These are phyloP conservation scores for Corallochytrium limacisporum DNA, from an alignment of 78 protist species.

Conservation along the genomic window DNA sequence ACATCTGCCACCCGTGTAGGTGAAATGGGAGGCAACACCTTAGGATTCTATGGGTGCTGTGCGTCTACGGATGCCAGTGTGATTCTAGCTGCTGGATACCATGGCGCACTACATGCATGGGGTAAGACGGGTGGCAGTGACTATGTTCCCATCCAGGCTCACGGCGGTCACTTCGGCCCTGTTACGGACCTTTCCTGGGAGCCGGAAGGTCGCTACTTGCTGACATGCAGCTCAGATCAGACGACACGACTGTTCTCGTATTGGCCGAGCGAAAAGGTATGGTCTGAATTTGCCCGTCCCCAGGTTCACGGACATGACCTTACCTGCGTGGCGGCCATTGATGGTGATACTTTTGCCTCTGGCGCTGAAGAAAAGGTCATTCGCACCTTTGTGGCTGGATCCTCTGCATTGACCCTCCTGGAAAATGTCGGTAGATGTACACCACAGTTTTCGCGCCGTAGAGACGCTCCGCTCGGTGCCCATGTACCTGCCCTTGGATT, in stretches of 20 bases:
- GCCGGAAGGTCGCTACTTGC: background rate
- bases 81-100: background rate
- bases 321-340: too few relatives aligned
- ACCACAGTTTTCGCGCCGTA: background rate
- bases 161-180: conserved; percentile 1
- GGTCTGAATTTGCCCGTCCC: conserved; percentile 11
- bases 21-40: background rate
- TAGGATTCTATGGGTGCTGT: background rate
- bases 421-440: background rate
- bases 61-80: background rate
- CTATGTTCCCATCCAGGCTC: background rate
- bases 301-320: conserved; percentile 11
- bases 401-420: background rate
- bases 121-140: background rate
- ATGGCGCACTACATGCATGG: conserved; percentile 16
- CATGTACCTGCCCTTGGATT: conserved; percentile 1
- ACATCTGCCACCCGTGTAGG: too few relatives aligned
- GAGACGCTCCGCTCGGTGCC: background rate
- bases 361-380: conserved; percentile 15
- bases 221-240: background rate
- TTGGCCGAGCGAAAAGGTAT: background rate
- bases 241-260: background rate
- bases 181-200: background rate
- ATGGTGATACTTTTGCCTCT: too few relatives aligned
- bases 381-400: conserved; percentile 1